Conservation (phyloP, 2,329 filamentous ascomycete species). For the Reticulascus tulasneorum region DNA sequence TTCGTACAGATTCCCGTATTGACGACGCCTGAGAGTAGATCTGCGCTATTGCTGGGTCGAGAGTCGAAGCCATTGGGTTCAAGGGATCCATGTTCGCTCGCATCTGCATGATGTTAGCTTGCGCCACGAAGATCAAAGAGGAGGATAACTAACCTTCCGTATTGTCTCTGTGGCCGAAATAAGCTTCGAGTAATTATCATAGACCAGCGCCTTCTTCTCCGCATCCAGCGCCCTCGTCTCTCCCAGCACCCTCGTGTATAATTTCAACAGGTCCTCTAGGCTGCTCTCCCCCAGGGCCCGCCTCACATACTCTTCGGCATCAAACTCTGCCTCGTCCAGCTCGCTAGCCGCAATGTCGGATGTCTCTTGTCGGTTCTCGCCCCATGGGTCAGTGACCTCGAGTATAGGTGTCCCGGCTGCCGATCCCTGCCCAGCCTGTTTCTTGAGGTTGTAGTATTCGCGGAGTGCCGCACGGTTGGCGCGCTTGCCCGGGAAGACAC, state of each 20-base stretch:
- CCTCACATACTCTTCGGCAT: slow-evolving; percentile 65
- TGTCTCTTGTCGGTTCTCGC: slow-evolving; percentile 16
- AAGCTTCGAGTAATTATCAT: slow-evolving; percentile 97
- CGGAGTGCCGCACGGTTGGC: slow-evolving; percentile 82
- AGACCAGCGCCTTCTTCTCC: slow-evolving; percentile 94
- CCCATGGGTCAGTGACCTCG: slow-evolving; percentile 40
- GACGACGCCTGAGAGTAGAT: slow-evolving; percentile 61
- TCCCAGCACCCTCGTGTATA: slow-evolving; percentile 68
- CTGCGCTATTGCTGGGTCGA: slow-evolving; percentile 69
- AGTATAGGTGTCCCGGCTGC: slow-evolving; percentile 33
- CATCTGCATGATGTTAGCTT: slow-evolving; percentile 48
- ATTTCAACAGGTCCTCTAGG: slow-evolving; percentile 63
- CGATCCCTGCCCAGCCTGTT: slow-evolving; percentile 34
- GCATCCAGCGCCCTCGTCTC: slow-evolving; percentile 90
- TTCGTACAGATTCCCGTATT: slow-evolving; percentile 49
- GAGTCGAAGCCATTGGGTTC: slow-evolving; percentile 67
- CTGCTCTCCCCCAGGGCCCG: slow-evolving; percentile 57
- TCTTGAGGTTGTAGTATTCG: slow-evolving; percentile 88
- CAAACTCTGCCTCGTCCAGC: slow-evolving; percentile 70
- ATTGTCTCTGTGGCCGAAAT: slow-evolving; percentile 98
- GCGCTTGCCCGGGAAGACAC: slow-evolving; percentile 34
- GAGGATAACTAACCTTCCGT: slow-evolving; percentile 52
- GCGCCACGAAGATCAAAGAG: neutral
- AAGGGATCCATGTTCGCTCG: slow-evolving; percentile 75
- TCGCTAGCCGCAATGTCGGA: slow-evolving; percentile 63